phyloP scores from a whole-genome alignment of 2,329 filamentous ascomycete genomes.

The Fusarium sp. region DNA sequence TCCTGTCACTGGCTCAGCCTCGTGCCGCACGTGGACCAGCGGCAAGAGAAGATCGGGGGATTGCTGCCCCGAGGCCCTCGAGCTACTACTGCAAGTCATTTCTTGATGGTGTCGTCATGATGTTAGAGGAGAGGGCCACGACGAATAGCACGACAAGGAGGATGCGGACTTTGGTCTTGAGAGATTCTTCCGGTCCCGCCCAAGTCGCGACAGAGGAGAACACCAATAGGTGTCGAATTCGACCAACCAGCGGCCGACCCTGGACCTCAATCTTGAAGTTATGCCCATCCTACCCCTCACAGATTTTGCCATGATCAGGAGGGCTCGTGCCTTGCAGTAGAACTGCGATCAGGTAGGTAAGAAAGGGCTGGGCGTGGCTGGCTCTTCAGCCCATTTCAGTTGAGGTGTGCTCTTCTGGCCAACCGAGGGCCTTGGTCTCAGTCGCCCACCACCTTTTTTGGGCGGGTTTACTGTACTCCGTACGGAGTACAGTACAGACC shows the following conservation, averaged over 20 bases:
- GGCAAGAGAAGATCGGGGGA: neutral
- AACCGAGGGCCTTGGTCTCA: slow-evolving; percentile 15
- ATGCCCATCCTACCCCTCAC: slow-evolving; percentile 22
- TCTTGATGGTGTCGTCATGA: slow-evolving; percentile 18
- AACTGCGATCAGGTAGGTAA: slow-evolving; percentile 5
- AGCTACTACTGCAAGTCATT: slow-evolving; percentile 40
- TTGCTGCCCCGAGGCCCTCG: slow-evolving; percentile 1
- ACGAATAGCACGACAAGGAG: slow-evolving; percentile 1
- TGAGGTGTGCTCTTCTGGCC: slow-evolving; percentile 22
- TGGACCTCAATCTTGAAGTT: neutral
- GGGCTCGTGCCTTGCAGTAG: slow-evolving; percentile 39
- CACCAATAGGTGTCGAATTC: neutral
- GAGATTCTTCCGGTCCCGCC: slow-evolving; percentile 1
- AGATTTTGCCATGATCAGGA: slow-evolving; percentile 15
- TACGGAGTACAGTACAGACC: neutral
- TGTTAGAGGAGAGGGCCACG: slow-evolving; percentile 5
- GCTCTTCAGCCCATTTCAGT: slow-evolving; percentile 20
- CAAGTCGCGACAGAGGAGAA: slow-evolving; percentile 1
- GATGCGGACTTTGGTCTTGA: slow-evolving; percentile 7
- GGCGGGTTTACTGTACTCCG: neutral
- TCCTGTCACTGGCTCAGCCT: slow-evolving; percentile 30
- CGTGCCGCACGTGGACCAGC: slow-evolving; percentile 22
- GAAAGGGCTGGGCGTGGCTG: slow-evolving; percentile 8
- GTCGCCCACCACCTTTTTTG: slow-evolving; percentile 19
- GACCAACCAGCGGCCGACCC: slow-evolving; percentile 31